These are phyloP conservation scores for Chaetomidium leptoderma DNA, from an alignment of 495 filamentous ascomycete species.

Conservation along the genomic window DNA sequence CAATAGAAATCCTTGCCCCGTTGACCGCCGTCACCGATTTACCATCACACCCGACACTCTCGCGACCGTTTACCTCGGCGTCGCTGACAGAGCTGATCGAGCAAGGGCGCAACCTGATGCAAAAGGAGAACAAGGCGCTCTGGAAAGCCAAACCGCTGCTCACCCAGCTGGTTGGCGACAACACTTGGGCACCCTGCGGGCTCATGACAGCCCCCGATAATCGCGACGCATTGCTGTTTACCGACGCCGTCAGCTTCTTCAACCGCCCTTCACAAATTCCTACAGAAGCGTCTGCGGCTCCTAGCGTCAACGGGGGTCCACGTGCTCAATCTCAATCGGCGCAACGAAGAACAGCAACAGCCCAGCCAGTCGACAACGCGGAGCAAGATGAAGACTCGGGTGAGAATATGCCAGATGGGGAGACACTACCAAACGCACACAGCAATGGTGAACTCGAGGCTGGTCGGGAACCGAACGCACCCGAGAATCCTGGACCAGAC, in stretches of 20 bases:
- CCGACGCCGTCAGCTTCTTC: slow-evolving; percentile 34
- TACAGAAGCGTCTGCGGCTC: neutral
- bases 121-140: slow-evolving; percentile 68
- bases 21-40: slow-evolving; percentile 83
- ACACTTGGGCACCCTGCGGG: slow-evolving; percentile 71
- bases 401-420: slow-evolving; percentile 20
- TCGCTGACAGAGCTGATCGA: slow-evolving; percentile 74
- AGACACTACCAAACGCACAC: slow-evolving; percentile 6
- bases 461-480: neutral
- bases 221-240: slow-evolving; percentile 41
- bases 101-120: slow-evolving; percentile 63
- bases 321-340: neutral
- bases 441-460: slow-evolving; percentile 11
- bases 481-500: neutral
- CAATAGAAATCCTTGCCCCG: slow-evolving; percentile 75
- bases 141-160: slow-evolving; percentile 76
- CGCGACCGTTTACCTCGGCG: slow-evolving; percentile 73
- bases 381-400: slow-evolving; percentile 16
- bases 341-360: neutral
- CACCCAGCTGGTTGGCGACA: slow-evolving; percentile 73
- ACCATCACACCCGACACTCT: slow-evolving; percentile 75
- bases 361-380: neutral
- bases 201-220: slow-evolving; percentile 55
- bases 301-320: neutral
- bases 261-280: slow-evolving; percentile 14